Evolutionary conservation across 2,329 filamentous ascomycete species (phyloP), one percentile per base, ranked within the genome.

Genomic region (Monosporascus ibericus): DNA sequence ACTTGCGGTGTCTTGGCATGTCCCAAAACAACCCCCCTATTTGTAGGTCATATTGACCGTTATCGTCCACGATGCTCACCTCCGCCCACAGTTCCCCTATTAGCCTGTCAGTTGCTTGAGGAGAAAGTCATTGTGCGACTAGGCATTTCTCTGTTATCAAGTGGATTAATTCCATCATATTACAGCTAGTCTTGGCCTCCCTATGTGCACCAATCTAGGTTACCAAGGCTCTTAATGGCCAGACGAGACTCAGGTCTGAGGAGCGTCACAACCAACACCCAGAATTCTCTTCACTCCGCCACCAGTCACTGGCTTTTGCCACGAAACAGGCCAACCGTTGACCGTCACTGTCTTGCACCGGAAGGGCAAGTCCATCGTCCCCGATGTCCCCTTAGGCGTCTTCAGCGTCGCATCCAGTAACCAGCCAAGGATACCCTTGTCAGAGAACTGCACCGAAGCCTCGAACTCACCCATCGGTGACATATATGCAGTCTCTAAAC

Each of bases 221-320:
- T 30, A 30, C 9, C 27, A 30, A 11, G 27, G 27, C 27, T 30
- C 27, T 30, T 30, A 30, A 34, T 14, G 3, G 30, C 11, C 4
- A 34, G 30, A 34, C 14, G 30, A 34, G 9, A 14, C 5, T 34
- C 30, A 34, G 30, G 9, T 14, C 38, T 18, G 9, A n/a, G 38
- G 38, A 3, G 17, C 17, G 9, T 40, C 38, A 20, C 38, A 40
- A 8, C 18, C 38, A n/a, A n/a, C 71, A 11, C 17, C 38, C 6
- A 40, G 17, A 5, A 40, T 40, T 20, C 18, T 40, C 38, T 18
- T n/a, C 4, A 40, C 17, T 18, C 9, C 17, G 38, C 38, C 38
- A n/a, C 17, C 38, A n/a, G 38, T n/a, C 18, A 40, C 38, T 11
- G 38, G 11, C 17, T 40, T 40, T 20, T 20, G 38, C 38, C 38